These are phyloP conservation scores for Pleurotus citrinopileatus DNA, from an alignment of 768 basidiomycete genomes.

Conservation along the genomic window DNA sequence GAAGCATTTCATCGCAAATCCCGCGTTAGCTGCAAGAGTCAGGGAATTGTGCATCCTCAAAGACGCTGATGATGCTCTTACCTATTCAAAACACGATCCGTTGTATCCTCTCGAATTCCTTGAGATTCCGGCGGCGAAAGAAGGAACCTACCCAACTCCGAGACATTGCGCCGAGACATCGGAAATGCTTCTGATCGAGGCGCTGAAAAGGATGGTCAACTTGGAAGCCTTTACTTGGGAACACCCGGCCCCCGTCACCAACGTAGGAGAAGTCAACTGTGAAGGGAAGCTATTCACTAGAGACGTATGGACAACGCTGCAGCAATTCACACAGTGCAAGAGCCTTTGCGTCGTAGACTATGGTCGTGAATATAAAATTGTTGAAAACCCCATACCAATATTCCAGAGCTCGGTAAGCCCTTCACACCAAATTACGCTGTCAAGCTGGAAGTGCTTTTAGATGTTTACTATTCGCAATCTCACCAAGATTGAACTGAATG, in stretches of 20 bases:
- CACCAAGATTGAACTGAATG: neutral
- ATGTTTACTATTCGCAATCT: neutral
- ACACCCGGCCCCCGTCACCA: neutral
- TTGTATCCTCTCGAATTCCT: neutral
- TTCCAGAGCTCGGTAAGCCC: neutral
- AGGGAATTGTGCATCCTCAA: neutral
- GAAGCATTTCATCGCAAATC: neutral
- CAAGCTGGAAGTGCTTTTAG: neutral
- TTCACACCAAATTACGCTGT: neutral
- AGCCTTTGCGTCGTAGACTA: neutral
- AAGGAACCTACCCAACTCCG: neutral
- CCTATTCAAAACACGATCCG: neutral
- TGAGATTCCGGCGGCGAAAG: neutral
- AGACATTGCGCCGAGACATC: neutral
- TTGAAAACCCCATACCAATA: neutral
- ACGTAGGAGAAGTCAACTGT: neutral
- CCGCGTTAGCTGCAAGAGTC: neutral
- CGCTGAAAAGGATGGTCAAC: neutral
- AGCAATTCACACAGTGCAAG: neutral
- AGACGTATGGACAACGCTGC: neutral
- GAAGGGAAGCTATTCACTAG: neutral
- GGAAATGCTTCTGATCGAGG: neutral
- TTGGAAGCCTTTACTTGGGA: neutral
- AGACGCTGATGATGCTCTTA: neutral
- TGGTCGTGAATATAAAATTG: neutral